These are phyloP conservation scores for Cryphonectria carpinicola DNA, from an alignment of 2,329 filamentous ascomycete species.

Conservation along the genomic window DNA sequence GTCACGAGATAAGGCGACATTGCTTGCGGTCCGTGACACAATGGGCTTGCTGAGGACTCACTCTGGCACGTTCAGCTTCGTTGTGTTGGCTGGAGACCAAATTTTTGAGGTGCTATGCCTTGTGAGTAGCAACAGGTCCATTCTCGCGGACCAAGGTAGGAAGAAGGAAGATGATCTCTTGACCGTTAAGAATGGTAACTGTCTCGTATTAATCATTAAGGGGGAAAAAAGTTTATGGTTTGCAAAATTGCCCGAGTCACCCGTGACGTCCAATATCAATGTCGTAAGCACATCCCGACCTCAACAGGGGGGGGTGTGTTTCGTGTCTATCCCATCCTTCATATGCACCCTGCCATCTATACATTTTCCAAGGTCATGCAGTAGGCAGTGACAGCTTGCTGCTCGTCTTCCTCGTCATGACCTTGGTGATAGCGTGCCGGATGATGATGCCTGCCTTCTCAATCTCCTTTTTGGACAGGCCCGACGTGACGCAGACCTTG, in stretches of 20 bases:
- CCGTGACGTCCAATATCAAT: slow-evolving; percentile 10
- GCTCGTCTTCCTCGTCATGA: slow-evolving; percentile 70
- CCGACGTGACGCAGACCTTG: slow-evolving; percentile 88
- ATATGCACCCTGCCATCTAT: not conserved
- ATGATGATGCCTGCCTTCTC: slow-evolving; percentile 91
- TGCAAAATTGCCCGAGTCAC: slow-evolving; percentile 6
- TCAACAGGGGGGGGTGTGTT: not conserved
- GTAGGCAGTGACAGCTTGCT: slow-evolving; percentile 46
- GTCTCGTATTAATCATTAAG: slow-evolving; percentile 26
- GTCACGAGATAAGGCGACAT: not conserved
- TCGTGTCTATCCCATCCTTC: not conserved
- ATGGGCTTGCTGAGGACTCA: not conserved
- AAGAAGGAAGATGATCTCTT: not conserved
- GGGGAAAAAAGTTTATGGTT: slow-evolving; percentile 10
- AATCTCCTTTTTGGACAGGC: slow-evolving; percentile 88
- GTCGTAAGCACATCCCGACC: slow-evolving; percentile 10
- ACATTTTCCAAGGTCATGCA: slow-evolving; percentile 5
- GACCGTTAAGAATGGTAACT: not conserved
- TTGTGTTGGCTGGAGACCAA: not conserved
- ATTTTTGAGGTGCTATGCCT: not conserved
- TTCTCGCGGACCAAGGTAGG: not conserved
- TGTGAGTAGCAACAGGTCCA: not conserved
- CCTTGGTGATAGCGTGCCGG: slow-evolving; percentile 90
- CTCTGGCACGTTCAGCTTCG: not conserved
- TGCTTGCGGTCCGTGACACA: not conserved